phyloP scores from a whole-genome alignment of 2,329 filamentous ascomycete species.

The Conoideocrella luteorostrata region DNA sequence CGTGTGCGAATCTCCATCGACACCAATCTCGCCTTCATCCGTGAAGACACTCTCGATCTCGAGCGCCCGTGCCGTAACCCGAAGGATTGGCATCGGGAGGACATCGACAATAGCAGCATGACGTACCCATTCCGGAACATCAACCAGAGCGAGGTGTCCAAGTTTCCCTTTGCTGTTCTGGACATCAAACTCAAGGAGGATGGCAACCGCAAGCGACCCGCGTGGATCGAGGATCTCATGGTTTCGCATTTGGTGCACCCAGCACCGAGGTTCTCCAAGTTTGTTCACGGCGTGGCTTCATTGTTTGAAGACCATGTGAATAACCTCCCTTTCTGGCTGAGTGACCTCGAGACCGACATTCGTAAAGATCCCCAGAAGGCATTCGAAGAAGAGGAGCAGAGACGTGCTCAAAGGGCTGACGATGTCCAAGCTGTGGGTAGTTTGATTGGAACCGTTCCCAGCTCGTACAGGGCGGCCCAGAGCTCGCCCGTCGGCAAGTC shows the following conservation, averaged over 20 bases:
- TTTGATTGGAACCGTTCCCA: slow-evolving; percentile 59
- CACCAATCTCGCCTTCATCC: slow-evolving; percentile 83
- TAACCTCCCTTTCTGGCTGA: slow-evolving; percentile 91
- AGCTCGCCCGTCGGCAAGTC: slow-evolving; percentile 65
- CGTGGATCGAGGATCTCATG: slow-evolving; percentile 91
- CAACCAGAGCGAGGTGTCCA: slow-evolving; percentile 82
- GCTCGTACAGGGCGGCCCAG: slow-evolving; percentile 51
- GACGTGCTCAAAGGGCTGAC: slow-evolving; percentile 71
- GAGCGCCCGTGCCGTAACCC: slow-evolving; percentile 86
- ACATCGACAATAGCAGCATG: slow-evolving; percentile 79
- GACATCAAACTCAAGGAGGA: slow-evolving; percentile 84
- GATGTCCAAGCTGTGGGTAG: slow-evolving; percentile 87
- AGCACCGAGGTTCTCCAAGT: slow-evolving; percentile 89
- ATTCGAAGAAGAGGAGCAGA: slow-evolving; percentile 86
- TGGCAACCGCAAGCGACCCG: slow-evolving; percentile 59
- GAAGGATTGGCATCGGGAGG: slow-evolving; percentile 80
- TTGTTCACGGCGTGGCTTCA: slow-evolving; percentile 85
- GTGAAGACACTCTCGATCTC: slow-evolving; percentile 67
- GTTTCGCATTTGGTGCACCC: slow-evolving; percentile 86
- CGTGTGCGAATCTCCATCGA: slow-evolving; percentile 89
- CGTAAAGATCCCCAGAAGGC: slow-evolving; percentile 85
- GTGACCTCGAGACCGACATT: slow-evolving; percentile 87
- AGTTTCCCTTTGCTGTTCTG: slow-evolving; percentile 84
- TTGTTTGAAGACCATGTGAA: slow-evolving; percentile 97
- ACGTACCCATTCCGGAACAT: slow-evolving; percentile 82